phyloP scores from a whole-genome alignment of 495 filamentous ascomycete genomes.

The Rhypophila decipiens region DNA sequence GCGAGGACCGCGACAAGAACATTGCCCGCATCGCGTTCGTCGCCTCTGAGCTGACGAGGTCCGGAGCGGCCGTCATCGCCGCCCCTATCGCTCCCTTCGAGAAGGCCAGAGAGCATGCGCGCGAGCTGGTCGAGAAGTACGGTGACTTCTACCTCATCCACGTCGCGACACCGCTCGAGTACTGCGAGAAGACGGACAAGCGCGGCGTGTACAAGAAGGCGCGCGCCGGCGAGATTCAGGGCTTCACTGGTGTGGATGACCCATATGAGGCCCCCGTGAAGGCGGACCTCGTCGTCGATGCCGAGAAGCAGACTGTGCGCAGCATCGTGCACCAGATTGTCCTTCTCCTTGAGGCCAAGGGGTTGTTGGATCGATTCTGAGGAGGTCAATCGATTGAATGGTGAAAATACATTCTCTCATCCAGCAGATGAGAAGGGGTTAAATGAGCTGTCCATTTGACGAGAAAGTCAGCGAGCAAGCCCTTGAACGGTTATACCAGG shows the following conservation, averaged over 20 bases:
- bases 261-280: constrained; percentile 85
- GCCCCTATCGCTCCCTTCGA: constrained; percentile 97
- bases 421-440: background rate
- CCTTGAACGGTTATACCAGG: too few relatives aligned
- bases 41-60: constrained; percentile 84
- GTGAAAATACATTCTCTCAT: background rate
- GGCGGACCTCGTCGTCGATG: constrained; percentile 77
- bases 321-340: constrained; percentile 96
- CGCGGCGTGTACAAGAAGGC: constrained; percentile 83
- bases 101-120: constrained; percentile 62
- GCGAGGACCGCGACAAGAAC: constrained; percentile 90
- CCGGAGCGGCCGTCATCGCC: constrained; percentile 92
- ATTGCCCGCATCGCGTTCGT: constrained; percentile 96
- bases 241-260: constrained; percentile 97
- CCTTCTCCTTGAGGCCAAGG: constrained; percentile 80
- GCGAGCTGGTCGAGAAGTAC: constrained; percentile 77
- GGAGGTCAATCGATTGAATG: background rate
- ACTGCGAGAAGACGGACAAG: constrained; percentile 93
- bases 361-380: constrained; percentile 62
- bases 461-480: too few relatives aligned
- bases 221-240: constrained; percentile 87
- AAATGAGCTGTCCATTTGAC: too few relatives aligned
- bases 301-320: constrained; percentile 78
- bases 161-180: constrained; percentile 85
- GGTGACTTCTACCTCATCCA: constrained; percentile 93